These are phyloP conservation scores for Ophiocordyceps polyrhachis-furcata DNA, from an alignment of 2,329 filamentous ascomycete species.

Conservation along the genomic window DNA sequence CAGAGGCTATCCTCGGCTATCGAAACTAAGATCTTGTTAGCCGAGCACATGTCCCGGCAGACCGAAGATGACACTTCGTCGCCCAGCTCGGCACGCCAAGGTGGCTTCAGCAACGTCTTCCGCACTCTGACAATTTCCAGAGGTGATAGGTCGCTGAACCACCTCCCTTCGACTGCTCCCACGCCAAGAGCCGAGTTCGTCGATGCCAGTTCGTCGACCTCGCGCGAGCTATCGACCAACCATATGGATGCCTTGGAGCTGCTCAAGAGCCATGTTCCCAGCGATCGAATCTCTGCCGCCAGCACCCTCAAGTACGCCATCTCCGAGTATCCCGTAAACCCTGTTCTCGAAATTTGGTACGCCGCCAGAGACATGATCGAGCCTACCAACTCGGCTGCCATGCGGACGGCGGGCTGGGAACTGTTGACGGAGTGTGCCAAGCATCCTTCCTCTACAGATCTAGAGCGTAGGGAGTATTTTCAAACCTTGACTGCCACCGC, in stretches of 20 bases:
- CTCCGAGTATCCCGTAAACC: slow-evolving; percentile 37
- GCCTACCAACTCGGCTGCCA: slow-evolving; percentile 29
- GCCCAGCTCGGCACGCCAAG: slow-evolving; percentile 33
- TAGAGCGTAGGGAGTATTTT: slow-evolving; percentile 49
- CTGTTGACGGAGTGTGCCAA: slow-evolving; percentile 47
- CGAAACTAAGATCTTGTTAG: background rate
- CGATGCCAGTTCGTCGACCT: slow-evolving; percentile 20
- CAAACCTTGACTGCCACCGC: slow-evolving; percentile 37
- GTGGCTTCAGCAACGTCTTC: slow-evolving; percentile 44
- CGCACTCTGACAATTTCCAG: slow-evolving; percentile 40
- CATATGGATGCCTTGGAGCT: slow-evolving; percentile 36
- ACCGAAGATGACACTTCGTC: slow-evolving; percentile 36
- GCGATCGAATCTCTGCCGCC: slow-evolving; percentile 38
- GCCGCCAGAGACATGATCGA: slow-evolving; percentile 47
- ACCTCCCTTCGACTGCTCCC: slow-evolving; percentile 19
- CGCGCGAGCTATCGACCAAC: slow-evolving; percentile 27
- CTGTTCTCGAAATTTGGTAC: slow-evolving; percentile 45
- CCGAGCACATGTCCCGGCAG: slow-evolving; percentile 40
- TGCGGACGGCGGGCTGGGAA: slow-evolving; percentile 43
- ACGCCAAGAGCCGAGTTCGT: slow-evolving; percentile 25
- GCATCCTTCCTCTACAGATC: slow-evolving; percentile 41
- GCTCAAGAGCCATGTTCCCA: slow-evolving; percentile 30
- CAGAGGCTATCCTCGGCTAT: background rate
- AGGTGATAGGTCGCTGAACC: slow-evolving; percentile 26
- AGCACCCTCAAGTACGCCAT: slow-evolving; percentile 36